Evolutionary conservation across 106 monocot genomes (phyloP), one percentile per base, ranked within the genome.

Genomic region (Dendrobium officinale): DNA sequence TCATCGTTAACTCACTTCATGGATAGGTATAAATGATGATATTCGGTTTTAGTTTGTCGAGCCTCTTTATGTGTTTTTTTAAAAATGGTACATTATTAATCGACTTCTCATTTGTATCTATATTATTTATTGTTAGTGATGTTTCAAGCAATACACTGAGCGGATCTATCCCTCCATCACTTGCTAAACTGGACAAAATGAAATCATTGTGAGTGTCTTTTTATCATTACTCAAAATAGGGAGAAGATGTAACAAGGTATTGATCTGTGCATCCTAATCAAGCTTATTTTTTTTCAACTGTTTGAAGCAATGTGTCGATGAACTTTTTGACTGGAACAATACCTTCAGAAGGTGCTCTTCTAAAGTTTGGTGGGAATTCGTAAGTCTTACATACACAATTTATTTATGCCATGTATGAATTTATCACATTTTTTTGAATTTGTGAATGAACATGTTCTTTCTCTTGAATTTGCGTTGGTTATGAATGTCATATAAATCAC

Each of bases 91-190:
- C 58, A 8, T 10, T 24, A 16, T 70, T 11, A 70, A 31, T 9
- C 2, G 10, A 51, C 15, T 44, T n/a, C 75, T 82, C 20, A 54
- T 70, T 74, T 42, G 37, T 78, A 16, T 72, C 33, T 41, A 18
- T 37, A 24, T 75, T 44, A 40, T 81, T 80, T 79, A 41, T 73
- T 80, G 31, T n/a, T 78, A 98, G 97, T 78, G 97, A 98, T 80
- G 55, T 98, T 41, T 94, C 97, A n/a, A 94, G 97, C 84, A 98
- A 98, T 75, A 87, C 92, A 75, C 77, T 98, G 80, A 94, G 94
- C 79, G 97, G 97, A 80, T 83, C 86, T 66, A 91, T 98, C 84
- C 94, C 97, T 77, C 73, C 72, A 59, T 91, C 97, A 58, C 85
- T 98, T 82, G 83, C 83, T 75, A 94, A 91, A 64, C 84, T 98